Evolutionary conservation across 2,329 filamentous ascomycete species (phyloP), one percentile per base, ranked within the genome.

Genomic region (Diaporthe capsici): DNA sequence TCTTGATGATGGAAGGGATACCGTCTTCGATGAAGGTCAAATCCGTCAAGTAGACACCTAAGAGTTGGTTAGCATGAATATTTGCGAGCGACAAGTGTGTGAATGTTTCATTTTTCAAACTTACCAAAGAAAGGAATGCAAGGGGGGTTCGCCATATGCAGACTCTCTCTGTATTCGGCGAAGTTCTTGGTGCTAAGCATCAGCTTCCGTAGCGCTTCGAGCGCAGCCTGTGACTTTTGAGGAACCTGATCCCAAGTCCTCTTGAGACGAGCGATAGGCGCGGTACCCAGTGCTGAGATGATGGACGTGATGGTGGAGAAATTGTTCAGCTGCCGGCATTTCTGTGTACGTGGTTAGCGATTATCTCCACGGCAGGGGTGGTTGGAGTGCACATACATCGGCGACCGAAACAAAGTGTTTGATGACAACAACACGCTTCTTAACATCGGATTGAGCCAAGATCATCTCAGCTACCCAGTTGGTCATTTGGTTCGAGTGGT

Each of bases 381-480:
- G 17, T 44, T n/a, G 47, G n/a, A 70, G 34, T 37, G 51, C 47
- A 90, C 93, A 87, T 89, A 98, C 95, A 87, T 99, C 97, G 77
- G 97, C 97, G 76, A 99, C 95, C 51, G 94, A 92, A 76, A 99
- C 95, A 86, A 98, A 99, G 84, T 98, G 97, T 84, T 98, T 98
- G 85, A 99, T 98, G 60, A 99, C 97, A 47, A 98, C 94, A 37
- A 98, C 96, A 80, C 97, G 92, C 84, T 98, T 97, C 88, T 97
- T 98, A 77, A 98, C 94, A 83, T 99, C 97, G 80, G 93, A 91
- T 84, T 99, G 97, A 0, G 94, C 96, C 77, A 99, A 86, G 79
- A 99, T 98, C 97, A 99, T 98, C 84, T 98, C 96, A 42, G 97
- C 97, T 70, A 98, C 97, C 97, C 97, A 99, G 83, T 98, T 99